Evolutionary conservation across 345 rosid genomes (phyloP).

Genomic region (Zanthoxylum bungeanum): DNA sequence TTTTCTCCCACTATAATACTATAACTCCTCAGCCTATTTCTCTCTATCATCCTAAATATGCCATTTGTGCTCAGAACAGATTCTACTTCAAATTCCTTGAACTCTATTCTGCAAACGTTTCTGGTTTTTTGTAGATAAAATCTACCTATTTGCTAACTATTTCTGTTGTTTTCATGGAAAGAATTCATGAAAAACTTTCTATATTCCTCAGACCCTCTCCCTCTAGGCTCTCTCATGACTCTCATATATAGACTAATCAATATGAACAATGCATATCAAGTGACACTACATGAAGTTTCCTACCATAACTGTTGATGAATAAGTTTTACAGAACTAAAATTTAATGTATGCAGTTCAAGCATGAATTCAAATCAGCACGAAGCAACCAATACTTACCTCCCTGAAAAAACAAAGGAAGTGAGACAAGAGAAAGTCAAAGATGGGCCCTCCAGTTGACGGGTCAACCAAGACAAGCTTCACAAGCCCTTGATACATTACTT

Average conservation of each 20-base stretch:
- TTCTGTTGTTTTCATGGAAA: too few species aligned
- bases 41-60: too few species aligned
- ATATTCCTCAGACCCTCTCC: too few species aligned
- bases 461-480: slow-evolving; percentile 70
- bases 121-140: too few species aligned
- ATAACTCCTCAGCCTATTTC: too few species aligned
- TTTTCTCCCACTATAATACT: too few species aligned
- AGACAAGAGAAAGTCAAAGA: slow-evolving; percentile 76
- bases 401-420: slow-evolving; percentile 64
- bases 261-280: background rate
- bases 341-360: background rate
- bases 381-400: slow-evolving; percentile 47
- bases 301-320: background rate
- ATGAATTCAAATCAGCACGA: slow-evolving; percentile 16
- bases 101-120: too few species aligned
- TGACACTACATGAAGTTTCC: slow-evolving; percentile 2
- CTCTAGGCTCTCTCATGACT: too few species aligned
- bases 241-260: background rate
- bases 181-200: too few species aligned
- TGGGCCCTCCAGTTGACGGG: slow-evolving; percentile 50
- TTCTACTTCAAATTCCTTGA: too few species aligned
- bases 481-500: slow-evolving; percentile 64
- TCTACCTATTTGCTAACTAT: too few species aligned
- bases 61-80: too few species aligned
- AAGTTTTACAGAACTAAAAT: background rate